phyloP scores from a whole-genome alignment of 2,329 filamentous ascomycete species.

The Dryadomyces quercivorus region DNA sequence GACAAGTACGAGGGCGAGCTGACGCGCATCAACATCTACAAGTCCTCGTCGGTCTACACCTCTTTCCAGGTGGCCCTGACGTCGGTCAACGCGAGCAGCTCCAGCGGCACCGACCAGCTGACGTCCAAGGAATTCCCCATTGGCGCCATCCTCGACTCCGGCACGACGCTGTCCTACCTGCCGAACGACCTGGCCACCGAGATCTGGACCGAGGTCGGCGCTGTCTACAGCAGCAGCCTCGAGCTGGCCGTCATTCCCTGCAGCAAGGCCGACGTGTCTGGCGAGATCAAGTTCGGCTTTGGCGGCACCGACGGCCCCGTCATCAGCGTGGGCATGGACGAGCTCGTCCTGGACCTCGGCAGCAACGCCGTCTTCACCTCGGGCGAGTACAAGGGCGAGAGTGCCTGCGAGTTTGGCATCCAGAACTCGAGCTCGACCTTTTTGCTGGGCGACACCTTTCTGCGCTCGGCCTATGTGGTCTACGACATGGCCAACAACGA shows the following conservation, averaged over 20 bases:
- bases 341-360: conserved; percentile 36
- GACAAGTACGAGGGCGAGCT: conserved; percentile 58
- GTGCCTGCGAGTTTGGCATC: conserved; percentile 44
- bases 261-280: conserved; percentile 27
- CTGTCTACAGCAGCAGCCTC: conserved; percentile 25
- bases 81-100: conserved; percentile 32
- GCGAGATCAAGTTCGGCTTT: conserved; percentile 43
- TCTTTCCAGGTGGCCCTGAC: conserved; percentile 38
- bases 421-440: conserved; percentile 31
- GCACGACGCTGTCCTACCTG: conserved; percentile 60
- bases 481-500: conserved; percentile 48
- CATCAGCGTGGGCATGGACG: conserved; percentile 41
- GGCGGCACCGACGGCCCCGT: conserved; percentile 33
- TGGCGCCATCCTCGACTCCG: conserved; percentile 61
- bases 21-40: conserved; percentile 46
- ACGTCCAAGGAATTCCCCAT: conserved; percentile 31
- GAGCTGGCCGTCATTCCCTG: conserved; percentile 38
- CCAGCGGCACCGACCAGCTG: conserved; percentile 35
- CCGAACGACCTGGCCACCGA: conserved; percentile 45
- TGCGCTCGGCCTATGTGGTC: conserved; percentile 48
- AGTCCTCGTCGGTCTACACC: conserved; percentile 27
- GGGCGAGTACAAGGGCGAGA: conserved; percentile 30
- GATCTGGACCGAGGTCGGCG: conserved; percentile 44
- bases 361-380: conserved; percentile 24
- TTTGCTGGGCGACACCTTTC: conserved; percentile 45